Percentiles rank a stretch among this genome's conserved stretches.
These are phyloP conservation scores for Lentinula raphanica DNA, from an alignment of 768 basidiomycete genomes.

Conservation along the genomic window DNA sequence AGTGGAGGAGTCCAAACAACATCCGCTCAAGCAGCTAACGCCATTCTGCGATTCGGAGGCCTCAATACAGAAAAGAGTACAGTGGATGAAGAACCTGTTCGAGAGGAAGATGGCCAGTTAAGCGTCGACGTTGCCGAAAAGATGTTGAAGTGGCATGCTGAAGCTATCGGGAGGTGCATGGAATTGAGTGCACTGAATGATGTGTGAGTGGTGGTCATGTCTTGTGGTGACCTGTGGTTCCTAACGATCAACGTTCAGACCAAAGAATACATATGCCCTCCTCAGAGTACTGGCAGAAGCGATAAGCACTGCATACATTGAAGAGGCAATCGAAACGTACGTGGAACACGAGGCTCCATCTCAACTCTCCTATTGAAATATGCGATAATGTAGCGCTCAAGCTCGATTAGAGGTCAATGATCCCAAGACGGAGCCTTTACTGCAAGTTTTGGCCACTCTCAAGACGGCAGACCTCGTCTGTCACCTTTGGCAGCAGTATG, in stretches of 20 bases:
- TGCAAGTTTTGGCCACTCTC: slow-evolving; percentile 63
- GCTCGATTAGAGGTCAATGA: slow-evolving; percentile 70
- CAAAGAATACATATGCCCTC: slow-evolving; percentile 83
- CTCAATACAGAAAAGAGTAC: slow-evolving; percentile 52
- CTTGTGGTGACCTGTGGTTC: background rate
- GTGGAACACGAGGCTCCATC: slow-evolving; percentile 20
- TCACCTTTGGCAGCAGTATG: slow-evolving; percentile 96
- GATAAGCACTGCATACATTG: slow-evolving; percentile 78
- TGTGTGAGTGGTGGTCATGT: slow-evolving; percentile 52
- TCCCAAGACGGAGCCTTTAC: slow-evolving; percentile 71
- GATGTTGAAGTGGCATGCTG: slow-evolving; percentile 97
- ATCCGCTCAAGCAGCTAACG: slow-evolving; percentile 82
- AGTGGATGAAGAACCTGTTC: slow-evolving; percentile 60
- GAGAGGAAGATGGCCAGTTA: slow-evolving; percentile 79
- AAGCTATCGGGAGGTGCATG: slow-evolving; percentile 90
- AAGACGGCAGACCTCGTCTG: slow-evolving; percentile 79
- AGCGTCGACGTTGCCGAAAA: slow-evolving; percentile 75
- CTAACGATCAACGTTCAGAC: slow-evolving; percentile 37
- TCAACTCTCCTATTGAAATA: background rate
- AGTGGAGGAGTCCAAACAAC: slow-evolving; percentile 57
- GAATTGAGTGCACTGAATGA: slow-evolving; percentile 81
- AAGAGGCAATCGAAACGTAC: slow-evolving; percentile 89
- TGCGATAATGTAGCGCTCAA: slow-evolving; percentile 45
- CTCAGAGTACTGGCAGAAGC: slow-evolving; percentile 83
- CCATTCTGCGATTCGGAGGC: slow-evolving; percentile 87